A percentile compares a stretch with the other conserved stretches of the same genome.
phyloP scores from a whole-genome alignment of 345 rosid species.

The Sonneratia caseolaris region DNA sequence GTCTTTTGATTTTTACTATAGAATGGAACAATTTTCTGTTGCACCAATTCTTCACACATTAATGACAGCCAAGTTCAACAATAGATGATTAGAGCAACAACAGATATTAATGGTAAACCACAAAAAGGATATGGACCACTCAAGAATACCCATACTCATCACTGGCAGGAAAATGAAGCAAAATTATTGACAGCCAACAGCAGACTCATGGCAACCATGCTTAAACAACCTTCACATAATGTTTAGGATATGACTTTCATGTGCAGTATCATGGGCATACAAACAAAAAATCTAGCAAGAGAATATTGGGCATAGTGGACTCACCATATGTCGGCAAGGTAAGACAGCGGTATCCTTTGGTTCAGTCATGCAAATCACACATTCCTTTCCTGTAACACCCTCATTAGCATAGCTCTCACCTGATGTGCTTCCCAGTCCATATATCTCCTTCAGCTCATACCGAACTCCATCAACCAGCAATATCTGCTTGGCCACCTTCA shows the following conservation, averaged over 20 bases:
- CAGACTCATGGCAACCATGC: neutral
- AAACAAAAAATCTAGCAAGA: neutral
- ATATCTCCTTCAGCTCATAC: constrained; percentile 70
- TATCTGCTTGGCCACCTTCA: constrained; percentile 66
- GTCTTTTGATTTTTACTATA: neutral
- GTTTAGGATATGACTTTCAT: neutral
- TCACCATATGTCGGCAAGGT: constrained; percentile 94
- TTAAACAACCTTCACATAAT: neutral
- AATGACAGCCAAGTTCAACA: neutral
- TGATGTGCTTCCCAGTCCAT: constrained; percentile 58
- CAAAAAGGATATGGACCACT: neutral
- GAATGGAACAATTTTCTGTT: neutral
- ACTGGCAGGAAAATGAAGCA: neutral
- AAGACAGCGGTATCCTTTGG: constrained; percentile 76
- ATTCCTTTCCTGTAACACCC: constrained; percentile 58
- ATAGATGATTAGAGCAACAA: neutral
- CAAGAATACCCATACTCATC: neutral
- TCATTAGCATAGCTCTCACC: constrained; percentile 39
- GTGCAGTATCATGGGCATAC: neutral
- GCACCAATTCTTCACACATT: neutral
- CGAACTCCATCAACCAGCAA: constrained; percentile 69
- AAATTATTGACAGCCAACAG: neutral
- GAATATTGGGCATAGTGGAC: constrained; percentile 5
- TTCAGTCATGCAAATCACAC: constrained; percentile 92
- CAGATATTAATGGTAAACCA: neutral